Conservation (phyloP, 2,329 filamentous ascomycete genomes). For the Coniochaeta ligniaria region DNA sequence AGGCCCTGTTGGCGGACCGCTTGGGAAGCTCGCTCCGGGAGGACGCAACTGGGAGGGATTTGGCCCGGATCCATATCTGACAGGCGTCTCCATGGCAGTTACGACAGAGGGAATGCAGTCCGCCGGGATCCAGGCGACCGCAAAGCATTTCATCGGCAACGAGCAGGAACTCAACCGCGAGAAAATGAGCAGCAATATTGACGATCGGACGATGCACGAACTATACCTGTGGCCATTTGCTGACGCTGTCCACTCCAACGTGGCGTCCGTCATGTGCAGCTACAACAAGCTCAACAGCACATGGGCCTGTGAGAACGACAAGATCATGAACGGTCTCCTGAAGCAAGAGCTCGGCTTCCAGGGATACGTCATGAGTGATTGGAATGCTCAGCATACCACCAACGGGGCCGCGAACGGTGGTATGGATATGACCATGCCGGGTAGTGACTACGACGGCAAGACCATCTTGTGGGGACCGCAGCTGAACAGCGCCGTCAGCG, state of each 20-base stretch:
- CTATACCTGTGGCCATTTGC: conserved; percentile 62
- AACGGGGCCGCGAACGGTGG: conserved; percentile 59
- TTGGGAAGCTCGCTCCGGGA: conserved; percentile 66
- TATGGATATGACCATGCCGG: conserved; percentile 78
- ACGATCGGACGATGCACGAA: conserved; percentile 62
- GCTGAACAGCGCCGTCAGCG: conserved; percentile 46
- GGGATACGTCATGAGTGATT: conserved; percentile 55
- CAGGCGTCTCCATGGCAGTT: conserved; percentile 54
- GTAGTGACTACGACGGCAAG: conserved; percentile 48
- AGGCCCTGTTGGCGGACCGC: conserved; percentile 67
- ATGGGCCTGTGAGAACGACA: conserved; percentile 59
- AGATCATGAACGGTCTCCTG: conserved; percentile 52
- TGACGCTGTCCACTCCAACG: conserved; percentile 59
- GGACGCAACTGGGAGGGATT: conserved; percentile 84
- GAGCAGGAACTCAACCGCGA: conserved; percentile 59
- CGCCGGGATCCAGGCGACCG: conserved; percentile 41
- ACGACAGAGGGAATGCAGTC: conserved; percentile 53
- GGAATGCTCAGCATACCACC: conserved; percentile 70
- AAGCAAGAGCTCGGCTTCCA: conserved; percentile 71
- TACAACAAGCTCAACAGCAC: conserved; percentile 67
- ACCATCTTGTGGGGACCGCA: conserved; percentile 48
- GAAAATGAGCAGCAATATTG: conserved; percentile 47
- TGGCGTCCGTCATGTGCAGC: conserved; percentile 63
- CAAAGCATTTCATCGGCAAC: conserved; percentile 59
- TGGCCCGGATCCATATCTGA: conserved; percentile 68